Evolutionary conservation across 2,329 filamentous ascomycete genomes (phyloP), one percentile per base, ranked within the genome.

Genomic region (Trichoderma atroviride): DNA sequence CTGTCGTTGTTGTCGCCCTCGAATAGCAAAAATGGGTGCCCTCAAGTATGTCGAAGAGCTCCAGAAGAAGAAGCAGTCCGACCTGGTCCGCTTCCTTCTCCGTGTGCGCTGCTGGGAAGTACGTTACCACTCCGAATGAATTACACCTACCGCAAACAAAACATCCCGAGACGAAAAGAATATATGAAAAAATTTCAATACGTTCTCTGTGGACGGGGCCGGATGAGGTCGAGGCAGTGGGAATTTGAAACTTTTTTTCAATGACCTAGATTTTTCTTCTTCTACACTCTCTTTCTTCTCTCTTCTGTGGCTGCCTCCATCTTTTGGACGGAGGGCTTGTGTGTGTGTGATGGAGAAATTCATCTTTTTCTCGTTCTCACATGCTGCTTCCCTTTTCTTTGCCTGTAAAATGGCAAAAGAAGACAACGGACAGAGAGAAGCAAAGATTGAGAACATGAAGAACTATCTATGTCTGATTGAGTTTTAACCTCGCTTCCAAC

Each of bases 41-140:
- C 93, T 97, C 86, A 99, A 99, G 89, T 99, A 97, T 89, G 93
- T 99, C 87, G 96, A 99, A 91, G 96, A 99, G 91, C 92, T 99
- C 88, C 94, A 97, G 86, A 98, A 99, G 94, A 97, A 97, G 93
- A 99, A 99, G 94, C 96, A 99, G 92, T 97, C 93, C 85, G 96
- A 99, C 90, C 92, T 99, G 83, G 93, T 98, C 88, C 94, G 94
- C 88, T 99, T 99, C 91, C 92, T 99, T 87, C 93, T 97, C 86
- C 95, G 94, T 85, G 94, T 97, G 83, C 94, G 96, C 88, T 99
- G 96, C 94, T 99, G 96, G 96, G 96, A 99, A 93, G 95, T 95
- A 89, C 87, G 89, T 89, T 88, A 79, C 87, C 80, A 78, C 77
- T 59, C 55, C 68, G 53, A 66, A 62, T 57, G 37, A 16, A 24